These are phyloP conservation scores for Acidomyces sp. DNA, from an alignment of 495 filamentous ascomycete species.

Conservation along the genomic window DNA sequence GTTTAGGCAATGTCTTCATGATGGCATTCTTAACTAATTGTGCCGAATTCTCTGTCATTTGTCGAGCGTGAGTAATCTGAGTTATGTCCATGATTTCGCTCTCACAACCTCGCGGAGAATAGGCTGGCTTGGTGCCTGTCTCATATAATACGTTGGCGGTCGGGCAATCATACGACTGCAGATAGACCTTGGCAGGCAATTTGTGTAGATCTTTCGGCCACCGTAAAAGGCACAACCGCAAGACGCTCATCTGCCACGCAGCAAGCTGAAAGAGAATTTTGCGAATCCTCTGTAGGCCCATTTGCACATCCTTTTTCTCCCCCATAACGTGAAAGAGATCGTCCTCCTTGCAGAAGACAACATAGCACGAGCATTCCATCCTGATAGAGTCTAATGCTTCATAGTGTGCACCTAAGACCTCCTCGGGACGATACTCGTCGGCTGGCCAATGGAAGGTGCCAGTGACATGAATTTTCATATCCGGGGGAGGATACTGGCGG, in stretches of 20 bases:
- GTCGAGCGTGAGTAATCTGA: background rate
- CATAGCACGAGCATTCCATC: conserved; percentile 17
- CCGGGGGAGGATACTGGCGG: conserved; percentile 12
- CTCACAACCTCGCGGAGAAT: background rate
- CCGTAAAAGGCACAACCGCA: conserved; percentile 12
- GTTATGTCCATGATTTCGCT: background rate
- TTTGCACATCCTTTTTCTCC: conserved; percentile 6
- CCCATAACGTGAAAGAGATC: conserved; percentile 17
- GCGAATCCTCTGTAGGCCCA: conserved; percentile 10
- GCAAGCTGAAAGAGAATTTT: conserved; percentile 18
- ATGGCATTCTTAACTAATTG: background rate
- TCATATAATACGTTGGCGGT: background rate
- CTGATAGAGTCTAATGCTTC: conserved; percentile 23
- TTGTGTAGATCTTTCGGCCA: background rate
- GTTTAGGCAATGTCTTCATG: conserved; percentile 2
- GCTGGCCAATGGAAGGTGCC: conserved; percentile 19
- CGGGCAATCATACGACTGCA: conserved; percentile 6
- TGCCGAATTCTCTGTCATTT: background rate
- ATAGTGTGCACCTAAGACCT: conserved; percentile 13
- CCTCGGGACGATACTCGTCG: conserved; percentile 14
- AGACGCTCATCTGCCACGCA: conserved; percentile 10
- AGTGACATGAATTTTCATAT: conserved; percentile 5
- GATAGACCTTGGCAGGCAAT: conserved; percentile 4
- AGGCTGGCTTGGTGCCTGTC: too few species aligned
- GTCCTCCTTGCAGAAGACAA: conserved; percentile 10